Conservation (phyloP, 768 basidiomycete species). For the Nidularia pulvinata region DNA sequence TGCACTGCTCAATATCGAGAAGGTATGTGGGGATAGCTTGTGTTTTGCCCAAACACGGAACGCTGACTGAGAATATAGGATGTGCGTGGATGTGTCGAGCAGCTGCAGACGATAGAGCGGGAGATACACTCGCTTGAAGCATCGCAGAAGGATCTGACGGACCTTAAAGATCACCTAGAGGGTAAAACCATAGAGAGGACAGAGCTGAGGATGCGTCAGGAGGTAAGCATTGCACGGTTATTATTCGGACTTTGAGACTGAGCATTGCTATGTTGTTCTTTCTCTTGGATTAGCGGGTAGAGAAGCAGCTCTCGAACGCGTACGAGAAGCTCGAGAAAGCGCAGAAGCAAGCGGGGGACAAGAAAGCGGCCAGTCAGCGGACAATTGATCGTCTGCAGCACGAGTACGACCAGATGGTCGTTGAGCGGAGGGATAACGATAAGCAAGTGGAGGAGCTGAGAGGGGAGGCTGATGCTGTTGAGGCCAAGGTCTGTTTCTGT, state of each 20-base stretch:
- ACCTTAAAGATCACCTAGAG: conserved; percentile 68
- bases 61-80: conserved; percentile 43
- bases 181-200: conserved; percentile 75
- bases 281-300: conserved; percentile 69
- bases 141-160: conserved; percentile 66
- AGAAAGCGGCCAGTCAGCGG: conserved; percentile 67
- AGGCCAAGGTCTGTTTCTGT: conserved; percentile 51
- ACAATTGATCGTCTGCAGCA: conserved; percentile 75
- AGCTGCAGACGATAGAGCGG: conserved; percentile 73
- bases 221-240: conserved; percentile 41
- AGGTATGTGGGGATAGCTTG: conserved; percentile 37
- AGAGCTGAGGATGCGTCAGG: conserved; percentile 64
- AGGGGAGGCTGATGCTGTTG: conserved; percentile 65
- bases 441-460: conserved; percentile 78
- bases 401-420: conserved; percentile 79
- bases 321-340: conserved; percentile 81
- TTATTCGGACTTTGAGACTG: too few relatives aligned
- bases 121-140: conserved; percentile 63
- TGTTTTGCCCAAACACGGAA: conserved; percentile 3
- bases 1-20: conserved; percentile 72
- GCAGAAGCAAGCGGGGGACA: conserved; percentile 79
- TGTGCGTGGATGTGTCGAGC: conserved; percentile 68
- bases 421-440: conserved; percentile 78
- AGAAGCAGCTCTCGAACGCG: conserved; percentile 79
- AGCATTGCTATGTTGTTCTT: too few relatives aligned